Evolutionary conservation across 208 protist genomes (phyloP).

Genomic region (Leishmania mexicana): DNA sequence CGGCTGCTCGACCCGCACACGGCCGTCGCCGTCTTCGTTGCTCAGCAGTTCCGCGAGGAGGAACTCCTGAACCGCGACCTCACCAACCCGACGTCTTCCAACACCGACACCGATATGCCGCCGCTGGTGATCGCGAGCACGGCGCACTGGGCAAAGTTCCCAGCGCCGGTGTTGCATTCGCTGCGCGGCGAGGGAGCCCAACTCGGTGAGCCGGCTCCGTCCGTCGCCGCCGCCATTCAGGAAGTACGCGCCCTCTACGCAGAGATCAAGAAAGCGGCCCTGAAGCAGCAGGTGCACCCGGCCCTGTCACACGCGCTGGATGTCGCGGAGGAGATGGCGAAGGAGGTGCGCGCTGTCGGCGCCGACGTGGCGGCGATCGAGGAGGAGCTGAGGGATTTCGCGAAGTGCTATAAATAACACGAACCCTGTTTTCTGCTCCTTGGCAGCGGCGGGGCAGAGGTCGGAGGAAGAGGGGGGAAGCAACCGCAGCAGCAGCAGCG

Average conservation of each 20-base stretch:
- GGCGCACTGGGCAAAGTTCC: slow-evolving; percentile 90
- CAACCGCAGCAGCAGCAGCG: background rate
- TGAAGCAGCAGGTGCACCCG: slow-evolving; percentile 47
- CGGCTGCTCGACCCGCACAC: slow-evolving; percentile 89
- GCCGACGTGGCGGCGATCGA: slow-evolving; percentile 37
- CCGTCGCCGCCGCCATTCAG: slow-evolving; percentile 19
- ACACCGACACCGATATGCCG: slow-evolving; percentile 24
- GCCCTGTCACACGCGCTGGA: slow-evolving; percentile 42
- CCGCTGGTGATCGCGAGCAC: slow-evolving; percentile 80
- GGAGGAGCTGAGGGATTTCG: slow-evolving; percentile 46
- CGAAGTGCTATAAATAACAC: background rate
- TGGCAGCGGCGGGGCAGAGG: background rate
- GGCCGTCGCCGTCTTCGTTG: slow-evolving; percentile 80
- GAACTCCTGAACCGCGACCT: slow-evolving; percentile 34
- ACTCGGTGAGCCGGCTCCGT: slow-evolving; percentile 15
- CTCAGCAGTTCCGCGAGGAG: slow-evolving; percentile 52
- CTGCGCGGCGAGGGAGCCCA: slow-evolving; percentile 50
- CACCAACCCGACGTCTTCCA: slow-evolving; percentile 19
- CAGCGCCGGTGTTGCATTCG: slow-evolving; percentile 72
- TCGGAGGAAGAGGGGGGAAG: background rate
- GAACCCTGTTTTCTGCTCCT: background rate
- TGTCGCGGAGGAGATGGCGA: slow-evolving; percentile 31
- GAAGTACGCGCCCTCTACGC: slow-evolving; percentile 24
- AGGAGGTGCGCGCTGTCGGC: slow-evolving; percentile 30
- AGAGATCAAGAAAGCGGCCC: slow-evolving; percentile 13